These are phyloP conservation scores for Penicillium hordei DNA, from an alignment of 2,329 filamentous ascomycete species.

Conservation along the genomic window DNA sequence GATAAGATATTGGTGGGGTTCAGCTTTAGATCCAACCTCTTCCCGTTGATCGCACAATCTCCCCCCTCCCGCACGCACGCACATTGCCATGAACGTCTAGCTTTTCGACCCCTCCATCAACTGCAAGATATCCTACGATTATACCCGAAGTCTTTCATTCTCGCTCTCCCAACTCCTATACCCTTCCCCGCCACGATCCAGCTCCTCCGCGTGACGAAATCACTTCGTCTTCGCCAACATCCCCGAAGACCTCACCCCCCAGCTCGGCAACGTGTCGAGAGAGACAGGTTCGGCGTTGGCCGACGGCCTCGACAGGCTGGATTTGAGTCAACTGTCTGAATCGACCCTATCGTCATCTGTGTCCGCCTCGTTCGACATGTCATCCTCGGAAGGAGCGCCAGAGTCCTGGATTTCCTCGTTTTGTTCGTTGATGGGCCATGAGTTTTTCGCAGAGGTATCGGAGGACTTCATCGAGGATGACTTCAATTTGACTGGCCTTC, in stretches of 20 bases:
- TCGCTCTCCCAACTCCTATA: constrained; percentile 2
- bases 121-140: neutral
- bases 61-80: constrained; percentile 31
- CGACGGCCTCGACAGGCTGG: constrained; percentile 50
- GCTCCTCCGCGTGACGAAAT: constrained; percentile 19
- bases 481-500: constrained; percentile 95
- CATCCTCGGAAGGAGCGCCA: constrained; percentile 51
- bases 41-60: constrained; percentile 36
- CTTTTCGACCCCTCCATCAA: constrained; percentile 20
- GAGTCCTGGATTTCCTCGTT: constrained; percentile 99
- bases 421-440: constrained; percentile 90
- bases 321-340: constrained; percentile 47
- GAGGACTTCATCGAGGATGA: constrained; percentile 99
- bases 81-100: constrained; percentile 34
- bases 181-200: constrained; percentile 4
- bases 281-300: constrained; percentile 47
- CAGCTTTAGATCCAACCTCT: constrained; percentile 13
- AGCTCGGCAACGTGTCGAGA: constrained; percentile 48
- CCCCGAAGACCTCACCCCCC: constrained; percentile 15
- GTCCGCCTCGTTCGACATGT: constrained; percentile 45
- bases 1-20: constrained; percentile 28
- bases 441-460: constrained; percentile 98
- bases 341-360: constrained; percentile 42
- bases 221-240: constrained; percentile 21
- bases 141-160: neutral